These are phyloP conservation scores for Wallacemonas rigidus DNA, from an alignment of 208 protist genomes.

Conservation along the genomic window DNA sequence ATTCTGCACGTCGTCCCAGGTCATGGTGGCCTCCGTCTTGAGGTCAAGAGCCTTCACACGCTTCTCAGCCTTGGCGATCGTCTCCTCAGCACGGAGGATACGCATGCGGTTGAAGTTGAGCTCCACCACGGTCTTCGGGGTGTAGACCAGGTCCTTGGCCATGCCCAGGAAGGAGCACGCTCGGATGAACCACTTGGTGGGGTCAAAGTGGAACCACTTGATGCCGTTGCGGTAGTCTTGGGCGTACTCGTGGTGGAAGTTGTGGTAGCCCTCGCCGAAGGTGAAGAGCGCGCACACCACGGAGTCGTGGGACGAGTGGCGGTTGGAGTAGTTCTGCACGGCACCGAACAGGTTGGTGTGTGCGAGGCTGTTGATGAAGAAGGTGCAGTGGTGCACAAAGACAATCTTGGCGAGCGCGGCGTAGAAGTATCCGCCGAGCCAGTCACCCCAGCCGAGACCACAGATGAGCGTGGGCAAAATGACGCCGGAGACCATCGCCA, in stretches of 20 bases:
- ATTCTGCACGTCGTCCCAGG: conserved; percentile 63
- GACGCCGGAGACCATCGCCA: conserved; percentile 84
- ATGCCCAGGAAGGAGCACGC: conserved; percentile 52
- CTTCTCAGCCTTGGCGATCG: conserved; percentile 38
- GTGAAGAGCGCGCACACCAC: conserved; percentile 79
- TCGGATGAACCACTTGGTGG: conserved; percentile 90
- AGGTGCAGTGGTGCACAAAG: conserved; percentile 91
- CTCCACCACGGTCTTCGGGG: conserved; percentile 62
- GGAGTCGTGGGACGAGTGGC: conserved; percentile 84
- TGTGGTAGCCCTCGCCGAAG: conserved; percentile 93
- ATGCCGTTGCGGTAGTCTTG: conserved; percentile 92
- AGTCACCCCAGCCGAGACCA: conserved; percentile 84
- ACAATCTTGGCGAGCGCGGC: conserved; percentile 74
- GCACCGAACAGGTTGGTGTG: conserved; percentile 78
- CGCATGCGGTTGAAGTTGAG: conserved; percentile 59
- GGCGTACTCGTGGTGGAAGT: conserved; percentile 94
- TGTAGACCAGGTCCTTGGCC: conserved; percentile 68
- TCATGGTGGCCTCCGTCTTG: conserved; percentile 43
- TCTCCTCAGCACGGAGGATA: conserved; percentile 40
- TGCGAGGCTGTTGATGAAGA: conserved; percentile 92
- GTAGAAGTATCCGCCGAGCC: conserved; percentile 87
- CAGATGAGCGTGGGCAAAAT: conserved; percentile 85
- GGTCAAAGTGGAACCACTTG: conserved; percentile 92
- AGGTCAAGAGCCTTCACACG: conserved; percentile 49
- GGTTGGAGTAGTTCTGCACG: conserved; percentile 79